Evolutionary conservation across 2,329 filamentous ascomycete genomes (phyloP).

Genomic region (Aspergillus sclerotialis): DNA sequence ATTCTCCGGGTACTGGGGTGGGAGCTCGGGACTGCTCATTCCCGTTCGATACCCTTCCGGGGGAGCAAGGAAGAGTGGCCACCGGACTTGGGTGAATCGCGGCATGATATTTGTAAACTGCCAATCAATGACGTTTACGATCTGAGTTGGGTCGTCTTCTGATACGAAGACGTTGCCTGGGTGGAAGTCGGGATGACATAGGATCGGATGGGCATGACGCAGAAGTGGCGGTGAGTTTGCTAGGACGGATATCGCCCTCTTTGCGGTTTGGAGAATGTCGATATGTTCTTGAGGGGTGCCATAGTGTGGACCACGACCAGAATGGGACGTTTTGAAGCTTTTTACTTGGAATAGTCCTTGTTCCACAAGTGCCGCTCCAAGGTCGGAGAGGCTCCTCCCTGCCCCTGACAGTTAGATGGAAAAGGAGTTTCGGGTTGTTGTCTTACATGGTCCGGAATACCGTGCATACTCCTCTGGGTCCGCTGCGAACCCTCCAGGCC

Average conservation of each 20-base stretch:
- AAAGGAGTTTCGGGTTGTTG: background rate
- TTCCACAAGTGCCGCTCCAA: slow-evolving; percentile 7
- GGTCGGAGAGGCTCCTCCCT: slow-evolving; percentile 8
- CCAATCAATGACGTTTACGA: slow-evolving; percentile 15
- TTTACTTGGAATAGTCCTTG: slow-evolving; percentile 9
- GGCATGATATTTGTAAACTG: slow-evolving; percentile 13
- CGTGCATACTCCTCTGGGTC: slow-evolving; percentile 7
- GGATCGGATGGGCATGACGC: slow-evolving; percentile 8
- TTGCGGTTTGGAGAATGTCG: slow-evolving; percentile 5
- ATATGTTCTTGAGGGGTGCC: slow-evolving; percentile 10
- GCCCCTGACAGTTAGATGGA: background rate
- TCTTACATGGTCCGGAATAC: slow-evolving; percentile 13
- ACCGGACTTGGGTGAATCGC: slow-evolving; percentile 12
- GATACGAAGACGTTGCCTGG: slow-evolving; percentile 17
- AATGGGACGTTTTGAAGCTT: slow-evolving; percentile 8
- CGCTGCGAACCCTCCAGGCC: slow-evolving; percentile 9
- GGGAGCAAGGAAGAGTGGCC: slow-evolving; percentile 12
- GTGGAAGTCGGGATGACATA: slow-evolving; percentile 13
- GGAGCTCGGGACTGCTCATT: slow-evolving; percentile 10
- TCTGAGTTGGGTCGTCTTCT: slow-evolving; percentile 10
- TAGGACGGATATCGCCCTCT: slow-evolving; percentile 7
- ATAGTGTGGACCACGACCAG: slow-evolving; percentile 9
- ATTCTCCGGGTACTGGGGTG: slow-evolving; percentile 5
- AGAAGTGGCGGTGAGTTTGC: slow-evolving; percentile 1
- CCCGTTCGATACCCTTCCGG: slow-evolving; percentile 12